Conservation (phyloP, 2,329 filamentous ascomycete species). For the Pseudocercospora crystallina region DNA sequence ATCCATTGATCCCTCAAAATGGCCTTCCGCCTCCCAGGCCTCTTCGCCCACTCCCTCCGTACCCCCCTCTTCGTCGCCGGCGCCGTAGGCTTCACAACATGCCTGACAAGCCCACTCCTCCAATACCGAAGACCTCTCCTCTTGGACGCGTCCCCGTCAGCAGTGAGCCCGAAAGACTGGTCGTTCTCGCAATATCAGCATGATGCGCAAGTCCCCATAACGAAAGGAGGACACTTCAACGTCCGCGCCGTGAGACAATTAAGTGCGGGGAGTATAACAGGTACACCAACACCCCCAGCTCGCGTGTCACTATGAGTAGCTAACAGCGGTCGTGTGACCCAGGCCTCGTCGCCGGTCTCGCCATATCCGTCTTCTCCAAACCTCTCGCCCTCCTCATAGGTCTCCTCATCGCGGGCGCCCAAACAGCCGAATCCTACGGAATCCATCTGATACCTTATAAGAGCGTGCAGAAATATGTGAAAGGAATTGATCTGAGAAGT, state of each 20-base stretch:
- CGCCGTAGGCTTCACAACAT: conserved; percentile 30
- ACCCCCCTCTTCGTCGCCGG: conserved; percentile 28
- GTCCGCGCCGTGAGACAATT: conserved; percentile 45
- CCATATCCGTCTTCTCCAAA: conserved; percentile 69
- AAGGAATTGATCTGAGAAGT: conserved; percentile 50
- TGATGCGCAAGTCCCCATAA: conserved; percentile 41
- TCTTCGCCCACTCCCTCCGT: conserved; percentile 39
- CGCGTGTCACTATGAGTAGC: neutral
- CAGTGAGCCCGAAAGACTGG: conserved; percentile 39
- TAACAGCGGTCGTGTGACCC: neutral
- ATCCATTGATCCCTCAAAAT: neutral
- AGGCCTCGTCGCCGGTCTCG: conserved; percentile 65
- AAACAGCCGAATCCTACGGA: conserved; percentile 55
- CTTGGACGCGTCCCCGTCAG: conserved; percentile 36
- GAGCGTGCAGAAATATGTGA: conserved; percentile 52
- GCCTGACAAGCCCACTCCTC: conserved; percentile 28
- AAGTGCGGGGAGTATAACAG: conserved; percentile 48
- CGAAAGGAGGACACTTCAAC: conserved; percentile 41
- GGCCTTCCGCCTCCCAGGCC: conserved; percentile 34
- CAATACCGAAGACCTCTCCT: conserved; percentile 34
- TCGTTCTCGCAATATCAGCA: conserved; percentile 39
- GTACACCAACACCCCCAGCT: conserved; percentile 23
- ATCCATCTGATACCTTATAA: conserved; percentile 53
- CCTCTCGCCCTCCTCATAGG: conserved; percentile 68
- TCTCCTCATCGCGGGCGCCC: conserved; percentile 61